Evolutionary conservation across 2,329 filamentous ascomycete genomes (phyloP).

Genomic region (Pochonia chlamydosporia): DNA sequence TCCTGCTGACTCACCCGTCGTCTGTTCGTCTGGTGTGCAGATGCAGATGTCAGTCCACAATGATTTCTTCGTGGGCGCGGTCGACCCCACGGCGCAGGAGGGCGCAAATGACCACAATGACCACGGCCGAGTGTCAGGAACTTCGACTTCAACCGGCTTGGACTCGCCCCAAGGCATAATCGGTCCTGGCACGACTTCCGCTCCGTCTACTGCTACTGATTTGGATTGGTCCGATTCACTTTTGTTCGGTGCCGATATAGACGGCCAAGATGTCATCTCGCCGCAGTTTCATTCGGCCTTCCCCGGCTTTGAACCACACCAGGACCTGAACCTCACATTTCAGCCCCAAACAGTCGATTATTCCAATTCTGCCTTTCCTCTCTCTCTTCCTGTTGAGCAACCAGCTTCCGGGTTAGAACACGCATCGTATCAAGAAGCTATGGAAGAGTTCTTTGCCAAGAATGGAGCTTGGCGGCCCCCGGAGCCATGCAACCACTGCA

Average conservation of each 20-base stretch:
- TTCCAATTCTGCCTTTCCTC: background rate
- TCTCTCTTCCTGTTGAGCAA: background rate
- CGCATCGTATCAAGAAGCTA: constrained; percentile 13
- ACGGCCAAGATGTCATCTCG: background rate
- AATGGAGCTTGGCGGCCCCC: constrained; percentile 36
- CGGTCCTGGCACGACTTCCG: background rate
- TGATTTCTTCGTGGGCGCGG: constrained; percentile 4
- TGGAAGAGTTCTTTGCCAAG: constrained; percentile 32
- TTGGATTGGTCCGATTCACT: constrained; percentile 10
- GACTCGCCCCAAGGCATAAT: background rate
- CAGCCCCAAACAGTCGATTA: background rate
- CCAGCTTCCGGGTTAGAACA: constrained; percentile 1
- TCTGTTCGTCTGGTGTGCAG: background rate
- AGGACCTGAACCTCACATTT: constrained; percentile 2
- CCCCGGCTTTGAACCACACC: constrained; percentile 3
- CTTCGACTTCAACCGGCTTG: background rate
- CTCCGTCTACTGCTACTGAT: background rate
- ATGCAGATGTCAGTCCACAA: constrained; percentile 8
- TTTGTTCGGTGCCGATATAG: constrained; percentile 5
- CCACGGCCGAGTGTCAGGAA: background rate
- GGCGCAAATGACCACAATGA: background rate
- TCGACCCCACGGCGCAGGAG: constrained; percentile 3
- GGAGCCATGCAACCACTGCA: constrained; percentile 38
- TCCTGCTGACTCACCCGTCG: background rate
- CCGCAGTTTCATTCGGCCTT: background rate